Base-by-base conservation (phyloP, 768 basidiomycete genomes). In the Nevesoporus exiguus region DNA sequence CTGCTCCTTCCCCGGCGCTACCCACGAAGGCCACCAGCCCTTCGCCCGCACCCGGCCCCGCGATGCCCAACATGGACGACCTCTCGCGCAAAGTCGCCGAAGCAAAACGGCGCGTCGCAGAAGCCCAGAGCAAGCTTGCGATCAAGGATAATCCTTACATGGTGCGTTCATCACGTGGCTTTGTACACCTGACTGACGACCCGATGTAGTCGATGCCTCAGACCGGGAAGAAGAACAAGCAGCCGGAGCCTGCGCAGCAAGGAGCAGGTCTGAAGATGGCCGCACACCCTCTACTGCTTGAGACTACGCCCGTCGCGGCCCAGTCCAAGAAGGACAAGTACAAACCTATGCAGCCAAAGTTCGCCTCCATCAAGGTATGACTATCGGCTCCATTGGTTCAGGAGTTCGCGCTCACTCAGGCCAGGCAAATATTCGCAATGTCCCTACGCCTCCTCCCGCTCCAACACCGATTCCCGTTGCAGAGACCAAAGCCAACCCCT, bases 261-360 rank as follows among this genome's bases (percentile, higher is more conserved):
- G 89, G 91, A 45, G 85, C 85, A 5, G 91, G 91, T 15, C 74
- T 94, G 49, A 90, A 90, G 69, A 93, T 94, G 89, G 85, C 90
- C 2, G 92, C 92, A 0, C 93, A 95, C 68, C 93, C 93, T 3
- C 75, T 94, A 22, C 71, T 96, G 24, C 77, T 94, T 34, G 91
- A 93, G 42, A 79, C 76, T 5, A 70, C 66, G 4, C 75, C 81
- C 7, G 64, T 73, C 3, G 73, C 78, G 4, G 80, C 79, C 3
- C 85, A 86, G 71, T 86, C 85, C 25, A 90, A 90, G 73, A 93
- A 95, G 70, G 92, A 97, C 70, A 76, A 89, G 57, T 97, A 97
- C 73, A 96, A 95, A 68, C 93, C 96, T 17, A 98, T 99, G 95
- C 94, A 95, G 59, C 97, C 97, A 47, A 99, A 99, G 71, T 99